phyloP scores from a whole-genome alignment of 495 filamentous ascomycete genomes.

The Rostrohypoxylon terebratum region DNA sequence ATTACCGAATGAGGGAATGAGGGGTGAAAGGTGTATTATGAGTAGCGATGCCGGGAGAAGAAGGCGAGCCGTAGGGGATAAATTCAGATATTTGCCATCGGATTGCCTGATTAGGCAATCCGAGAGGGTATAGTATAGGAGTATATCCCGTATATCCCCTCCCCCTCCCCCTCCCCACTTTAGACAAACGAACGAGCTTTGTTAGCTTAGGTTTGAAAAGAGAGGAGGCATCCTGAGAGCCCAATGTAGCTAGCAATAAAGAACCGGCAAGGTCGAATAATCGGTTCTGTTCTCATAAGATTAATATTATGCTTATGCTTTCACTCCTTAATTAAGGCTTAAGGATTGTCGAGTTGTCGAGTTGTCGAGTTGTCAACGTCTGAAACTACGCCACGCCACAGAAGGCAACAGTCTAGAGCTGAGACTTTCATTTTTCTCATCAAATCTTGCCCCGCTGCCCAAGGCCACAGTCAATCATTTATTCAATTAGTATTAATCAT shows the following conservation, averaged over 20 bases:
- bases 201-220: neutral
- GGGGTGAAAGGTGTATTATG: conserved; percentile 36
- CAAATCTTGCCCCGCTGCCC: neutral
- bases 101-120: conserved; percentile 46
- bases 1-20: conserved; percentile 46
- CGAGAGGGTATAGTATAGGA: conserved; percentile 31
- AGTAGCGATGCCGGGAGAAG: conserved; percentile 40
- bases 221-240: neutral
- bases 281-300: conserved; percentile 12
- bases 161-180: no score
- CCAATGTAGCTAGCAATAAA: conserved; percentile 30
- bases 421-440: conserved; percentile 12
- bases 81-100: conserved; percentile 46
- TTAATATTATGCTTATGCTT: no score
- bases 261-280: conserved; percentile 28
- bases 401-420: neutral
- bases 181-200: conserved; percentile 16
- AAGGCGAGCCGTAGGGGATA: conserved; percentile 34
- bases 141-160: no score
- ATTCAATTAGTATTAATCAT: neutral
- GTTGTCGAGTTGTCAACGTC: conserved; percentile 7
- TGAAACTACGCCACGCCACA: conserved; percentile 5
- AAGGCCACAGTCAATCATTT: neutral
- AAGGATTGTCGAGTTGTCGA: conserved; percentile 8
- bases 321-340: conserved; percentile 20